Conservation (phyloP, 805 yeast genomes). For the Kuraishia ogatae region DNA sequence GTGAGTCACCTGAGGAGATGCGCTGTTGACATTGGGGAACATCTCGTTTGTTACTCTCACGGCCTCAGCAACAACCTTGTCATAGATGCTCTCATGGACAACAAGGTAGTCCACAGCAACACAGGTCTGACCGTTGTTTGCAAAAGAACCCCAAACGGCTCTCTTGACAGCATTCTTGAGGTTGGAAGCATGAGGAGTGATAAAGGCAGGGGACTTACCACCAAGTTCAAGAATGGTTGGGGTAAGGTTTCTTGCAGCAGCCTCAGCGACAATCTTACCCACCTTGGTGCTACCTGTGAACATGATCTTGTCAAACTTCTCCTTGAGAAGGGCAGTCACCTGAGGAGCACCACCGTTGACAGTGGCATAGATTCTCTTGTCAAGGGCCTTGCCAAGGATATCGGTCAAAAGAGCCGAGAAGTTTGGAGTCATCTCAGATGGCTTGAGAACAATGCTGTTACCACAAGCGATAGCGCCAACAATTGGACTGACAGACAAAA, state of each 20-base stretch:
- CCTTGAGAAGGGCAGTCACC: conserved; percentile 46
- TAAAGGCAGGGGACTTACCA: conserved; percentile 82
- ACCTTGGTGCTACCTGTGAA: conserved; percentile 78
- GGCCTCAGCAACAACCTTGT: conserved; percentile 35
- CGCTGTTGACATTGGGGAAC: conserved; percentile 27
- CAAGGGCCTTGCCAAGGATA: conserved; percentile 44
- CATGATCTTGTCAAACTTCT: conserved; percentile 72
- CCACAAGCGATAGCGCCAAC: conserved; percentile 83
- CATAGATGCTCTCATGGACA: conserved; percentile 52
- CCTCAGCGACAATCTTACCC: conserved; percentile 67
- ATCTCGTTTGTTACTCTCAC: conserved; percentile 29
- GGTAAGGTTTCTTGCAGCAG: conserved; percentile 80
- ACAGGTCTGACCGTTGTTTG: conserved; percentile 87
- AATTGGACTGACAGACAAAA: conserved; percentile 55
- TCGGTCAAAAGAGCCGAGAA: conserved; percentile 49
- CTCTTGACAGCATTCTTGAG: conserved; percentile 44
- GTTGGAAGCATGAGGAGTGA: conserved; percentile 42
- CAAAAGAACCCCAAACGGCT: conserved; percentile 68
- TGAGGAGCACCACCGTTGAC: conserved; percentile 68
- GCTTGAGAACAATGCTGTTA: conserved; percentile 69
- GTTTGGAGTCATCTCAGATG: conserved; percentile 63
- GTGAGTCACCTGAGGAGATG: conserved; percentile 42
- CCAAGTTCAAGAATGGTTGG: conserved; percentile 83
- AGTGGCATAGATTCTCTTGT: conserved; percentile 44
- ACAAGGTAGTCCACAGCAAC: conserved; percentile 80